Base-by-base conservation (phyloP, 2,329 filamentous ascomycete species). In the Aotearoamyces nothofagi region DNA sequence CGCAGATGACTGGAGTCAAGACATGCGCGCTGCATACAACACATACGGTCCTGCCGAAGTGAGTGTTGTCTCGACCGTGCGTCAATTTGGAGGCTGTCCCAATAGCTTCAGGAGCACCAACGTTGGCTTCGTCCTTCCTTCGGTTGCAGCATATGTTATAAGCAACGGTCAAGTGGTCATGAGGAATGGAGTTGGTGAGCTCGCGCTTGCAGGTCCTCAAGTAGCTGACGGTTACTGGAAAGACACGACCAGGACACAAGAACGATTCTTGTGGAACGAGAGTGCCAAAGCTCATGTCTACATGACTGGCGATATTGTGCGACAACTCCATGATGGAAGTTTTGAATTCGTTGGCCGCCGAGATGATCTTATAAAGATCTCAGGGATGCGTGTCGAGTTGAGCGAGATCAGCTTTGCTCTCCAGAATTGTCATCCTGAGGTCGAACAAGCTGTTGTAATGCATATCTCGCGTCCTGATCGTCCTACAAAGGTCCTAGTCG, bases 221-320 rank as follows among this genome's bases (percentile, higher is more conserved):
- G 61, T 92, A 27, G 83, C 86, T 6, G 59, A 68, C 27, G 80
- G 72, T 5, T 94, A 94, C 61, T 93, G 29, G 92, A 93, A 44
- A 67, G 82, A 9, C 66, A 71, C 0, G 73, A 86, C 26, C 74
- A 90, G 46, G 93, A 82, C 0, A 55, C 59, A 1, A 57, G n/a
- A n/a, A n/a, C n/a, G n/a, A n/a, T n/a, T n/a, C 11, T 11, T 24
- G 4, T 29, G 25, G 25, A 27, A 27, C 10, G 9, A 23, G 16
- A 24, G 9, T 10, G n/a, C n/a, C n/a, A n/a, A n/a, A n/a, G n/a
- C n/a, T n/a, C n/a, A n/a, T n/a, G n/a, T 49, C 9, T 50, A 49
- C 24, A 39, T 42, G 13, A 49, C 48, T 2, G 48, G 47, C 22
- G 48, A 51, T 26, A 32, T 49, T 9, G 47, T 46, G 9, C 34